phyloP scores from a whole-genome alignment of 2,329 filamentous ascomycete genomes.

The Setomelanomma holmii region DNA sequence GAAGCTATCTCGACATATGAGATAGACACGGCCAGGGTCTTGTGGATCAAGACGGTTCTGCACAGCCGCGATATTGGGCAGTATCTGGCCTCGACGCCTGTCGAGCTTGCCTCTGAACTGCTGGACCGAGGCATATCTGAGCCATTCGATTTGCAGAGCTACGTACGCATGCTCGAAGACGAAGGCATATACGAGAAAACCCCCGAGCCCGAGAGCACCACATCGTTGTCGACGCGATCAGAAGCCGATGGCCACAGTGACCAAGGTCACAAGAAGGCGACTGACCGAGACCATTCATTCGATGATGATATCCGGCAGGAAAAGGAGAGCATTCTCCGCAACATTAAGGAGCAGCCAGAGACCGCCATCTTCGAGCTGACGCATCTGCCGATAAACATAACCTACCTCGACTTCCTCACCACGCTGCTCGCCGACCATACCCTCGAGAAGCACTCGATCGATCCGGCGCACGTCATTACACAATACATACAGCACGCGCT shows the following conservation, averaged over 20 bases:
- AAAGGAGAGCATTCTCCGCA: constrained; percentile 27
- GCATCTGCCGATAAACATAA: constrained; percentile 46
- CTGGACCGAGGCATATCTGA: constrained; percentile 11
- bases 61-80: constrained; percentile 8
- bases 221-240: background rate
- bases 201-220: constrained; percentile 13
- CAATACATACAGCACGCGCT: constrained; percentile 50
- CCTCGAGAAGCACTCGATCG: constrained; percentile 31
- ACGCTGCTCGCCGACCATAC: constrained; percentile 40
- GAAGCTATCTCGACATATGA: constrained; percentile 16
- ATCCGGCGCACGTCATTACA: constrained; percentile 38
- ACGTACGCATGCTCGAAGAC: constrained; percentile 46
- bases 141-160: constrained; percentile 36
- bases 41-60: constrained; percentile 39
- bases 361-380: constrained; percentile 38
- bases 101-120: constrained; percentile 19
- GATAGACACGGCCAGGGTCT: constrained; percentile 27
- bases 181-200: constrained; percentile 44
- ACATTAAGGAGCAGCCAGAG: constrained; percentile 28
- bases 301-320: constrained; percentile 23
- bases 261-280: background rate
- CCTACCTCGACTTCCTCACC: constrained; percentile 48
- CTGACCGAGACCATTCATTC: background rate
- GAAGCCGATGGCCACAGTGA: background rate
- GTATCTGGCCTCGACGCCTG: constrained; percentile 20